A percentile compares a stretch with the other conserved stretches of the same genome.
Evolutionary conservation across 2,329 filamentous ascomycete genomes (phyloP).

Genomic region (Venturia asperata): DNA sequence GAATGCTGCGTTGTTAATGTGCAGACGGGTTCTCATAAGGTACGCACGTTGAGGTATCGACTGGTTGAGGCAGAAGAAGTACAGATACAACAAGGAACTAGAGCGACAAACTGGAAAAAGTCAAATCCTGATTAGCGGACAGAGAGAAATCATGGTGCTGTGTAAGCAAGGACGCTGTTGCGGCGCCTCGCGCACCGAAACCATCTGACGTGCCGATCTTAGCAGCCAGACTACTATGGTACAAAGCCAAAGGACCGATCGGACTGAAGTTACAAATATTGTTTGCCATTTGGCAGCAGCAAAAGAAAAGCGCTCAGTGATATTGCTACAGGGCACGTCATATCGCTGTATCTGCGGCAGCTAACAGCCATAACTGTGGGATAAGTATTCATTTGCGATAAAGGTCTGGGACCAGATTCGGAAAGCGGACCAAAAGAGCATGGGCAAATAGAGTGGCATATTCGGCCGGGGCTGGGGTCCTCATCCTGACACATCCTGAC

Average conservation of each 20-base stretch:
- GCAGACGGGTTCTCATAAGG: too few relatives aligned
- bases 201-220: background rate
- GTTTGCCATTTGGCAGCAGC: too few relatives aligned
- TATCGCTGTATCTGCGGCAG: constrained; percentile 4
- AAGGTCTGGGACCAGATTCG: background rate
- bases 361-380: background rate
- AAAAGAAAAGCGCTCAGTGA: too few relatives aligned
- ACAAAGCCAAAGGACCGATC: background rate
- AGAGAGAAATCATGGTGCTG: background rate
- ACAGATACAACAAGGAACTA: too few relatives aligned
- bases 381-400: background rate
- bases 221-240: background rate
- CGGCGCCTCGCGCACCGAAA: background rate
- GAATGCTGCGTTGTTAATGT: too few relatives aligned
- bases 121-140: background rate
- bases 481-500: too few relatives aligned
- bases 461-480: background rate
- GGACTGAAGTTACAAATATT: background rate
- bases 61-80: too few relatives aligned
- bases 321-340: background rate
- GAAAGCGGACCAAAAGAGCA: constrained; percentile 3
- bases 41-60: too few relatives aligned
- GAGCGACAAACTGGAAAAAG: background rate
- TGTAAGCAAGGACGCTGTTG: too few relatives aligned
- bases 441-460: constrained; percentile 8